Percentiles rank a stretch among this genome's conserved stretches.
Evolutionary conservation across 768 basidiomycete genomes (phyloP).

Genomic region (Baorangia bicolor): DNA sequence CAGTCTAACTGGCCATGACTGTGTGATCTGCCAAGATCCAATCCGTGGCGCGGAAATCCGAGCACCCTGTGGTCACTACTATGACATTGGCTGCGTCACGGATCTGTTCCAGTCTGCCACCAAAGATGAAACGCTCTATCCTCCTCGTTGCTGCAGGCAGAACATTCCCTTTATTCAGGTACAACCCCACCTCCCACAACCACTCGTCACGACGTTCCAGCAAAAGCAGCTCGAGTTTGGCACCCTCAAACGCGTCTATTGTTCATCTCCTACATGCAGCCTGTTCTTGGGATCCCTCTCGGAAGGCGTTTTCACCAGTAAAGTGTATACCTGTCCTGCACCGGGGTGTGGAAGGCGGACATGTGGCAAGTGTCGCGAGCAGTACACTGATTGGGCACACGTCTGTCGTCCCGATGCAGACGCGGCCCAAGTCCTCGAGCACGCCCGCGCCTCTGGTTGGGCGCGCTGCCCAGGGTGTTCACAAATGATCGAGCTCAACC

Average conservation of each 20-base stretch:
- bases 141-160: slow-evolving; percentile 40
- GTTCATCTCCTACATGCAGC: slow-evolving; percentile 35
- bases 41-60: slow-evolving; percentile 28
- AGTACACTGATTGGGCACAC: slow-evolving; percentile 25
- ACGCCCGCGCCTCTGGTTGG: slow-evolving; percentile 33
- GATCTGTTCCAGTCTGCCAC: slow-evolving; percentile 36
- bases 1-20: slow-evolving; percentile 30
- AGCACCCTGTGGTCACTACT: slow-evolving; percentile 37
- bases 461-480: slow-evolving; percentile 40
- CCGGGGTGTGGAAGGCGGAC: slow-evolving; percentile 20
- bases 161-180: slow-evolving; percentile 30
- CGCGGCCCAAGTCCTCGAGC: slow-evolving; percentile 26
- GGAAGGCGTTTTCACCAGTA: slow-evolving; percentile 23
- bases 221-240: slow-evolving; percentile 32
- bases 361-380: slow-evolving; percentile 27
- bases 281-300: slow-evolving; percentile 36
- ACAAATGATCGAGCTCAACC: slow-evolving; percentile 37
- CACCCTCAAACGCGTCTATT: slow-evolving; percentile 39
- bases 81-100: slow-evolving; percentile 34
- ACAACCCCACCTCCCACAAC: slow-evolving; percentile 21
- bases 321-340: slow-evolving; percentile 22
- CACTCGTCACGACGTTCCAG: slow-evolving; percentile 18
- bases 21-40: slow-evolving; percentile 36
- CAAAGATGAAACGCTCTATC: slow-evolving; percentile 40
- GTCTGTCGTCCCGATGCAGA: slow-evolving; percentile 25